Base-by-base conservation (phyloP, 192 early-diverging fungal species). In the Coemansia guatemalensis region DNA sequence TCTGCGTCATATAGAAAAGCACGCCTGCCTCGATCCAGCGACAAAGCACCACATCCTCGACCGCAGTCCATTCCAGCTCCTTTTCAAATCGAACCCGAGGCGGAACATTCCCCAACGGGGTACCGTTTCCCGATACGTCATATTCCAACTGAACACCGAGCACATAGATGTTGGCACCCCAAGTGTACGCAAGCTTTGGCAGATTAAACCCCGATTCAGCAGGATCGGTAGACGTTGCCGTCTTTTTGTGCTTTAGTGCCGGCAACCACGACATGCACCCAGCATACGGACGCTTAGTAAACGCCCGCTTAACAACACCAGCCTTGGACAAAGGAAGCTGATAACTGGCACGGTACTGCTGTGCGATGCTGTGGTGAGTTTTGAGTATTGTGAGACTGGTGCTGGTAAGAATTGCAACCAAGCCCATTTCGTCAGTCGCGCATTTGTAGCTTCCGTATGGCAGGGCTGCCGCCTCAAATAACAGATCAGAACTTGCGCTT, bases 181-280 rank as follows among this genome's bases (percentile, higher is more conserved):
- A 76, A 18, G 79, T 63, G 50, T 67, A 82, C 5, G 47, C 74
- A 9, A 82, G 67, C 61, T 52, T 65, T 2, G 79, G 74, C 26
- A 65, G 49, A 20, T 52, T 63, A 29, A 44, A 61, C 6, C 58
- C 56, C 4, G 48, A 33, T n/a, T 63, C 61, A 14, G 64, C 35
- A 0, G 78, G 66, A 73, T 65, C 71, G 2, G 67, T 72, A 1
- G 65, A 50, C 9, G 72, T 72, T 8, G 72, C 65, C 14, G 65
- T 29, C 27, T 59, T 56, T 14, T 63, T 65, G 65, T 48, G 29
- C 32, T 62, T 64, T 17, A 63, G 61, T 7, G 70, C 79, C 3
- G 79, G 74, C 23, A 72, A 68, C 79, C 79, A 82, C 32, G 74
- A 68, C 30, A 69, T 57, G 41, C 74, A 52, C 18, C 79, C 79